Evolutionary conservation across 176 grass and related monocot species (phyloP).

Genomic region (Chloris gayana): DNA sequence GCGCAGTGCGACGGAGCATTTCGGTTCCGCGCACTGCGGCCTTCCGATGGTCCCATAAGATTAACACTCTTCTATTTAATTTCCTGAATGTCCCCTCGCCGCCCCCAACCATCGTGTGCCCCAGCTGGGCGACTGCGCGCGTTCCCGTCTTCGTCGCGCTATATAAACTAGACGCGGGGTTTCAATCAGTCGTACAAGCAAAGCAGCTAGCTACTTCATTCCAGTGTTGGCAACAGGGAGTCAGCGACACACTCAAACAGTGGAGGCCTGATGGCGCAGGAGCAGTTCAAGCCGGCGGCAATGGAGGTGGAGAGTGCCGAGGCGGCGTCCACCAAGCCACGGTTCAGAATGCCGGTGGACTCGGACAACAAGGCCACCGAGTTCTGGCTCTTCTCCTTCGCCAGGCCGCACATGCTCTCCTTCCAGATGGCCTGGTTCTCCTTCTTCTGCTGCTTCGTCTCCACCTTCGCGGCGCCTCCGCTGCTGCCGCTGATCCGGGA

Average conservation of each 20-base stretch:
- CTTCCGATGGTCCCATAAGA: slow-evolving; percentile 20
- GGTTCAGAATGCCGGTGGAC: slow-evolving; percentile 82
- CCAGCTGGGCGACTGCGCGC: not conserved
- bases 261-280: slow-evolving; percentile 4
- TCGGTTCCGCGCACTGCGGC: slow-evolving; percentile 28
- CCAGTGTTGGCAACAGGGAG: not conserved
- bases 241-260: too few relatives aligned
- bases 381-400: slow-evolving; percentile 91
- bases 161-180: not conserved
- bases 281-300: slow-evolving; percentile 21
- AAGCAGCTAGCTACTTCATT: not conserved
- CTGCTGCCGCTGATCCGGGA: slow-evolving; percentile 85
- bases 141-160: not conserved
- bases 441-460: slow-evolving; percentile 98
- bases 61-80: slow-evolving; percentile 1
- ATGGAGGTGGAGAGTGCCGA: slow-evolving; percentile 37
- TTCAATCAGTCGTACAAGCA: not conserved
- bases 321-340: slow-evolving; percentile 26
- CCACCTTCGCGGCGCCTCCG: slow-evolving; percentile 89
- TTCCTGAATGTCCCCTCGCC: slow-evolving; percentile 32
- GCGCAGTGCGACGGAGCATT: slow-evolving; percentile 31
- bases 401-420: slow-evolving; percentile 75
- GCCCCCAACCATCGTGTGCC: slow-evolving; percentile 19
- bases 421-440: slow-evolving; percentile 98
- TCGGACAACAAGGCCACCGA: slow-evolving; percentile 90